Evolutionary conservation across 352 stramenopile species (phyloP).

Genomic region (Globisporangium lucens): DNA sequence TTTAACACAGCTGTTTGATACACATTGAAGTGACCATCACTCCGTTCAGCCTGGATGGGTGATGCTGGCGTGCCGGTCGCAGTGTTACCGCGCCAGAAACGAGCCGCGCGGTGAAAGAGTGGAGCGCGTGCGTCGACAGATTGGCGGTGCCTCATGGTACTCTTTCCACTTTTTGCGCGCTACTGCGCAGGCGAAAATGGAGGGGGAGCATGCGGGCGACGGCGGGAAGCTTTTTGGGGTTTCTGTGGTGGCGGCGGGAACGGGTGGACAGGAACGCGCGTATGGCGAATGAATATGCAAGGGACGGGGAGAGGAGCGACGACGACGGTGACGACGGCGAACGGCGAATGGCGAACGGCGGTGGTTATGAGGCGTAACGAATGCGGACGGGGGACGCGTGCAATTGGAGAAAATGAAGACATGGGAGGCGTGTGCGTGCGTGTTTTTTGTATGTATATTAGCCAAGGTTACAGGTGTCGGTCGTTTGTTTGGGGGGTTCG

Average conservation of each 20-base stretch:
- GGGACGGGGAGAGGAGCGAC: too few relatives aligned
- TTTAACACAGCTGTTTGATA: not conserved
- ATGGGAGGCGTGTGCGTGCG: not conserved
- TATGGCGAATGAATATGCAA: not conserved
- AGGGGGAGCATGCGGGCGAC: not conserved
- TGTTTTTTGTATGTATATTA: conserved; percentile 12
- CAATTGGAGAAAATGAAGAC: not conserved
- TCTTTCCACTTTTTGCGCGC: conserved; percentile 72
- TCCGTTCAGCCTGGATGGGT: not conserved
- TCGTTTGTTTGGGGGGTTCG: not conserved
- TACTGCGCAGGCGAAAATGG: conserved; percentile 31
- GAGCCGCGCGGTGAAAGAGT: conserved; percentile 31
- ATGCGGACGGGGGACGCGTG: not conserved
- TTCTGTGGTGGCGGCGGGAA: conserved; percentile 1
- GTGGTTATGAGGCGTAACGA: not conserved
- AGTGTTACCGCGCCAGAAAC: not conserved
- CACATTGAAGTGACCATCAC: conserved; percentile 5
- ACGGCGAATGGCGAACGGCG: not conserved
- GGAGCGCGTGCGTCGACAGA: conserved; percentile 46
- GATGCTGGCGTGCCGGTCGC: conserved; percentile 3
- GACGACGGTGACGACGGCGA: not conserved
- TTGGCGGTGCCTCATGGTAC: conserved; percentile 30
- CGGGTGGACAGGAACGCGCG: not conserved
- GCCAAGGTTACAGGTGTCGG: conserved; percentile 28
- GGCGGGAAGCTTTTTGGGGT: not conserved